Conservation (phyloP, 2,329 filamentous ascomycete species). For the Aureobasidium sp. region DNA sequence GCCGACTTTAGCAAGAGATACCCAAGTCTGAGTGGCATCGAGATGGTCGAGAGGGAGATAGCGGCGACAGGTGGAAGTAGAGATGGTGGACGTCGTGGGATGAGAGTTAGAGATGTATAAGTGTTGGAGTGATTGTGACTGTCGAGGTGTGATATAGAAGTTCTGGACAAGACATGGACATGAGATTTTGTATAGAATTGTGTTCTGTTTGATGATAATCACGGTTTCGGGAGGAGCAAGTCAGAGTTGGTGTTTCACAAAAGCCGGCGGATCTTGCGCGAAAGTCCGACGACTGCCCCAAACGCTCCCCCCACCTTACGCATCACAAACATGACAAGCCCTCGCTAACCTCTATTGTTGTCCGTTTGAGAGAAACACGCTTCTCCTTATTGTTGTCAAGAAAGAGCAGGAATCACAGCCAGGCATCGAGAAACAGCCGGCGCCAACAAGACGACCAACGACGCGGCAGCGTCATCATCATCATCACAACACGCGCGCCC, state of each 20-base stretch:
- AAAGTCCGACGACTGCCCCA: not conserved
- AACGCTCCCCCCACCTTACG: not conserved
- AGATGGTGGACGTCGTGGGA: conserved; percentile 4
- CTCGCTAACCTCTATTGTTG: not conserved
- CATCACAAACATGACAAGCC: not conserved
- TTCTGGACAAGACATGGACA: not conserved
- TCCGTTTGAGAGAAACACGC: not conserved
- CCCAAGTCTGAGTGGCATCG: conserved; percentile 73
- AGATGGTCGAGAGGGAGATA: conserved; percentile 62
- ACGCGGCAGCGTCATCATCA: not conserved
- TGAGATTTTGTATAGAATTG: not conserved
- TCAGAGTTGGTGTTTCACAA: not conserved
- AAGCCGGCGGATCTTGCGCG: not conserved
- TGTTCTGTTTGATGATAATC: not conserved
- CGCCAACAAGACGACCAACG: not conserved
- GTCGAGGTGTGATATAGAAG: not conserved
- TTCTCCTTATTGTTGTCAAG: not conserved
- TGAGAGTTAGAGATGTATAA: conserved; percentile 15
- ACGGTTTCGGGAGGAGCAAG: not conserved
- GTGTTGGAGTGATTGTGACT: not conserved
- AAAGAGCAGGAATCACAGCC: not conserved
- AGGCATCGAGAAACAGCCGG: not conserved
- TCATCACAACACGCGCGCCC: not conserved
- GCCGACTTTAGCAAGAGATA: conserved; percentile 74
- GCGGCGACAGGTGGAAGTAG: conserved; percentile 9